Evolutionary conservation across 2,329 filamentous ascomycete species (phyloP).

Genomic region (Neonectria neomacrospora): DNA sequence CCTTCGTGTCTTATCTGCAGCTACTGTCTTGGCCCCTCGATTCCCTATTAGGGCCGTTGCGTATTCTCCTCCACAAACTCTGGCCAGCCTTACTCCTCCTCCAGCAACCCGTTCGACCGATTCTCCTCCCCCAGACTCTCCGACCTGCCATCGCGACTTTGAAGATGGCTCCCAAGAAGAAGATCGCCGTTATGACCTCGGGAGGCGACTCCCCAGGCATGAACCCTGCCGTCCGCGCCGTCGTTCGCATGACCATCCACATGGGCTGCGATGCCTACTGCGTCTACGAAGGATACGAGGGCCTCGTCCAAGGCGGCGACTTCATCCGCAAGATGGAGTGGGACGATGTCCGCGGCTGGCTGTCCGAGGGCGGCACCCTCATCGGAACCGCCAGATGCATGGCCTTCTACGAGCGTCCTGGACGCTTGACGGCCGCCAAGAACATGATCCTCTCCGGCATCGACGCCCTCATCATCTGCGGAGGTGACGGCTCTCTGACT

Average conservation of each 20-base stretch:
- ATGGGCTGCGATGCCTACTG: conserved; percentile 83
- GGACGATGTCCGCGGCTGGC: conserved; percentile 94
- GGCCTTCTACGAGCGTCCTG: conserved; percentile 89
- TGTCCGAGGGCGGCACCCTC: conserved; percentile 92
- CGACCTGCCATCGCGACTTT: conserved; percentile 28
- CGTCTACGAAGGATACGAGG: conserved; percentile 95
- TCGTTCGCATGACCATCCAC: conserved; percentile 91
- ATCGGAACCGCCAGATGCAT: conserved; percentile 96
- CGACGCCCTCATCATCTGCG: conserved; percentile 95
- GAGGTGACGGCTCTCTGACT: conserved; percentile 95
- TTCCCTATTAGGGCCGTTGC: conserved; percentile 43
- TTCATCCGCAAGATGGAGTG: conserved; percentile 90
- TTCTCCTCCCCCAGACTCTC: conserved; percentile 24
- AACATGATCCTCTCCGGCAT: conserved; percentile 95
- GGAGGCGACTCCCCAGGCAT: conserved; percentile 95
- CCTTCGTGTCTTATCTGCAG: conserved; percentile 40
- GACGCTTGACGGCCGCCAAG: conserved; percentile 86
- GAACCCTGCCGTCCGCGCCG: conserved; percentile 90
- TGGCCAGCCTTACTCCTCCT: conserved; percentile 41
- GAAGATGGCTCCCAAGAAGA: conserved; percentile 66
- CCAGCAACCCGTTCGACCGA: conserved; percentile 29
- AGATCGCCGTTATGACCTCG: conserved; percentile 92
- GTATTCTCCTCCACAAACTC: conserved; percentile 43
- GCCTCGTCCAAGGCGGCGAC: conserved; percentile 87
- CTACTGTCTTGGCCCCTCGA: conserved; percentile 47